phyloP scores from a whole-genome alignment of 1,284 basidiomycete species.

The Fomitopsis betulina region DNA sequence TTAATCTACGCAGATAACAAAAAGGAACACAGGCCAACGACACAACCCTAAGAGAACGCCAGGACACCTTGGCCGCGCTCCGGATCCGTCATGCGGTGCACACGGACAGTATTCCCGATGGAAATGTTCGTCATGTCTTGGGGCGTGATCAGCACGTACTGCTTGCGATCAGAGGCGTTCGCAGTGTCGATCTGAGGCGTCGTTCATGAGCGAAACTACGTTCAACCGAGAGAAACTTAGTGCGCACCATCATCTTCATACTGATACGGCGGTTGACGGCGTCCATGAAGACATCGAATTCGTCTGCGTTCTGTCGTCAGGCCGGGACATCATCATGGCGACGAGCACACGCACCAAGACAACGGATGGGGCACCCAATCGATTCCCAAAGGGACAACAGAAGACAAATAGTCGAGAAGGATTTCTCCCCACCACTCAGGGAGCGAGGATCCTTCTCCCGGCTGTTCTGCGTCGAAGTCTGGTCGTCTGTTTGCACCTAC shows the following conservation, averaged over 20 bases:
- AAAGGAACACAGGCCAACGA: not conserved
- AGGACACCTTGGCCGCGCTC: constrained; percentile 62
- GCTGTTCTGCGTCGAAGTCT: constrained; percentile 52
- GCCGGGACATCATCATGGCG: not conserved
- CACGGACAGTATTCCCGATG: constrained; percentile 58
- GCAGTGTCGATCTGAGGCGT: constrained; percentile 75
- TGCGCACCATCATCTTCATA: constrained; percentile 85
- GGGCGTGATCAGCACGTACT: constrained; percentile 91
- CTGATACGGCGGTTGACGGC: constrained; percentile 88
- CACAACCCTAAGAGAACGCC: constrained; percentile 29
- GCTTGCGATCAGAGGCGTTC: constrained; percentile 78
- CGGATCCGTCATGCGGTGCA: constrained; percentile 79
- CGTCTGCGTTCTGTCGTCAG: constrained; percentile 42
- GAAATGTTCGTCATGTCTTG: constrained; percentile 74
- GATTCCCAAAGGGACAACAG: constrained; percentile 94
- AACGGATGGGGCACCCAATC: constrained; percentile 90
- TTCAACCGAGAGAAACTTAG: not conserved
- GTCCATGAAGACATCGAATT: constrained; percentile 97
- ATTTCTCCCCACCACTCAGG: constrained; percentile 93
- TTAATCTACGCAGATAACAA: too few species aligned
- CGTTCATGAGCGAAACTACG: not conserved
- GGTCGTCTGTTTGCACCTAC: constrained; percentile 77
- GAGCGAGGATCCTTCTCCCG: constrained; percentile 77
- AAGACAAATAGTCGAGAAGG: constrained; percentile 94
- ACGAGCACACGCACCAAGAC: constrained; percentile 63